Evolutionary conservation across 2,329 filamentous ascomycete species (phyloP), one percentile per base, ranked within the genome.

Genomic region (Claviceps maximensis): DNA sequence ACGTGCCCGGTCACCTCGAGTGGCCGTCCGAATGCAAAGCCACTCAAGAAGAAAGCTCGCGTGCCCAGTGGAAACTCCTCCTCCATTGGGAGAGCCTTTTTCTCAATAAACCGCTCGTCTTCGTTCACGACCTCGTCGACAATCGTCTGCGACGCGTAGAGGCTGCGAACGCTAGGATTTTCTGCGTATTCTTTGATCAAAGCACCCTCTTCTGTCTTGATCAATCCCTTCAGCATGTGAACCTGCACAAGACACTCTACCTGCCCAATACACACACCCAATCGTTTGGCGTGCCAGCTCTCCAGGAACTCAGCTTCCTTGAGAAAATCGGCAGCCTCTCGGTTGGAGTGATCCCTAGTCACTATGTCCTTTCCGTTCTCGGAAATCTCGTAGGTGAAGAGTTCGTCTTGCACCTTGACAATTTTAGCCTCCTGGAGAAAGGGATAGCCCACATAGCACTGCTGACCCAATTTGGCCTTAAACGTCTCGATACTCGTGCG

Each of bases 341-440:
- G 77, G 21, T 83, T 82, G 25, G 76, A 78, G 65, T 96, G 89
- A 21, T 89, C 83, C 40, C 75, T 79, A 47, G 83, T 75, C 21
- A 86, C 69, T 36, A 90, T 74, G 48, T 85, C 80, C 42, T 74
- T 75, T 54, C 81, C 80, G 56, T 82, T 77, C 36, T 83, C 75
- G 1, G 84, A 77, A 38, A 93, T 73, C 19, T 83, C 75, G 63
- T 96, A 98, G 61, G 87, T 86, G 65, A 97, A 97, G 29, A 97
- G 75, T 66, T 97, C 91, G 65, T 98, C 93, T 1, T 89, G 91
- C 1, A 97, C 87, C 53, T 83, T 84, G 50, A 88, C 77, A 31
- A 98, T 83, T 70, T 91, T 91, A 51, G 88, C 93, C 70, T 98
- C 94, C 61, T 95, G 87, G 58, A 98, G 71, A 71, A 96, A 98